Percentiles rank a stretch among this genome's conserved stretches.
Conservation (phyloP, 768 basidiomycete genomes). For the Trametes elegans region DNA sequence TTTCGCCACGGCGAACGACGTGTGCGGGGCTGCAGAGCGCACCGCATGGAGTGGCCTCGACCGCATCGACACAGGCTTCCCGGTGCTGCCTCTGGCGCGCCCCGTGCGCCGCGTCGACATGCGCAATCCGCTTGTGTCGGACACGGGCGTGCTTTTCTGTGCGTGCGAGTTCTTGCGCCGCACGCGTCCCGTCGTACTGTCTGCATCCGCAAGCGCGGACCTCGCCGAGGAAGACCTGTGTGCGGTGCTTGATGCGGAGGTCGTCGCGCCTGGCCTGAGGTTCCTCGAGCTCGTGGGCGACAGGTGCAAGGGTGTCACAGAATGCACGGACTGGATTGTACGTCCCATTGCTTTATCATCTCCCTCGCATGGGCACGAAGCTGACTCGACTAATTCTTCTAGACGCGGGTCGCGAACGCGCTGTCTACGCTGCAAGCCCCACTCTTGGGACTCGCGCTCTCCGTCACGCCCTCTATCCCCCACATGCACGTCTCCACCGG, state of each 20-base stretch:
- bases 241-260: constrained; percentile 5
- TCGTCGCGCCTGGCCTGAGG: constrained; percentile 10
- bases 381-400: background rate
- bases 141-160: constrained; percentile 1
- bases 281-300: constrained; percentile 17
- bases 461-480: constrained; percentile 10
- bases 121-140: constrained; percentile 14
- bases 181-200: constrained; percentile 17
- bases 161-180: constrained; percentile 15
- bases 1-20: background rate
- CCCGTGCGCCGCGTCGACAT: constrained; percentile 12
- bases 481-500: background rate
- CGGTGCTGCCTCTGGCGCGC: constrained; percentile 13
- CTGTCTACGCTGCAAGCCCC: background rate
- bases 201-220: constrained; percentile 1
- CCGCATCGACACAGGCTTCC: constrained; percentile 16
- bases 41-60: constrained; percentile 14
- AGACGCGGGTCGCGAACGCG: constrained; percentile 4
- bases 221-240: constrained; percentile 10
- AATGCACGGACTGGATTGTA: constrained; percentile 17
- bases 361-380: background rate
- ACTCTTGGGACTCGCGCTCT: constrained; percentile 5
- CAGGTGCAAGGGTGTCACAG: constrained; percentile 12
- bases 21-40: background rate
- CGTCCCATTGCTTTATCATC: background rate